These are phyloP conservation scores for Setomelanomma holmii DNA, from an alignment of 2,329 filamentous ascomycete genomes.

Conservation along the genomic window DNA sequence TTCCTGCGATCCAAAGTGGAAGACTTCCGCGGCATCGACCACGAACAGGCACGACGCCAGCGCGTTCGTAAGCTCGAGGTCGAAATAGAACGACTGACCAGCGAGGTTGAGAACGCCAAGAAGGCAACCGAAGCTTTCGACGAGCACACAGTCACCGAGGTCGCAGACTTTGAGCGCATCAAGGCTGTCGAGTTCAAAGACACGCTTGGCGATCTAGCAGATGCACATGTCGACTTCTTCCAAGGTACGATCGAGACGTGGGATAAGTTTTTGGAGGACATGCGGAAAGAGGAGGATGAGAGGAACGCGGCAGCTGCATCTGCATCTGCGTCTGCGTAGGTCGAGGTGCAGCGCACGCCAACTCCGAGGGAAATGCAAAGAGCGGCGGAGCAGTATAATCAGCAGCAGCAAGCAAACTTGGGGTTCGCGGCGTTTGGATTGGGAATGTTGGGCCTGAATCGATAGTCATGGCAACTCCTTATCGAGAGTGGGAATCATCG, in stretches of 20 bases:
- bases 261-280: constrained; percentile 88
- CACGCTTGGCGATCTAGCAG: constrained; percentile 81
- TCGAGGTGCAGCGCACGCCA: not conserved
- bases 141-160: constrained; percentile 92
- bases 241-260: constrained; percentile 79
- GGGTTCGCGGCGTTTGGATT: not conserved
- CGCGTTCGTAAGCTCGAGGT: constrained; percentile 89
- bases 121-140: constrained; percentile 91
- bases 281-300: constrained; percentile 70
- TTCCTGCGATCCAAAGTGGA: constrained; percentile 95
- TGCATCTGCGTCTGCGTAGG: constrained; percentile 29
- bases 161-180: constrained; percentile 93
- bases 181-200: constrained; percentile 92
- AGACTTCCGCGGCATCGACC: constrained; percentile 94
- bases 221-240: constrained; percentile 89
- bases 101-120: constrained; percentile 84
- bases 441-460: not conserved
- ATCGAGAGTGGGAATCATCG: no score
- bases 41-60: constrained; percentile 88
- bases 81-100: constrained; percentile 88
- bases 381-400: not conserved
- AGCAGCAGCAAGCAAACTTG: not conserved
- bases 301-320: constrained; percentile 32
- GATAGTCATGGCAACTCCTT: not conserved
- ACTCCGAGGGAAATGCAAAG: not conserved